Conservation (phyloP, 306 rosid species). For the Dalbergia cochinchinensis region DNA sequence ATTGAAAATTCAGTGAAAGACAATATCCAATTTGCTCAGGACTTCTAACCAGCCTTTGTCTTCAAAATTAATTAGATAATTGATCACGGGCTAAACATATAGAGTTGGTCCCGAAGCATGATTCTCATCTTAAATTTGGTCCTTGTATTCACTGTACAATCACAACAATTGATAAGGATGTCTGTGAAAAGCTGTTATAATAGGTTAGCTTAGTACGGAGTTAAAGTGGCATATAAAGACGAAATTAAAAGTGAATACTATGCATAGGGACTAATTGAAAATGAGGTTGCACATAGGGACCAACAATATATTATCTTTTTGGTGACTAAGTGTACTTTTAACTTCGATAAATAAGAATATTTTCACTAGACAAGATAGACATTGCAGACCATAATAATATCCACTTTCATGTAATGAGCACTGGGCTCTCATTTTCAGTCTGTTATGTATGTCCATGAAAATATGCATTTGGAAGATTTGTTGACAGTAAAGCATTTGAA, state of each 20-base stretch:
- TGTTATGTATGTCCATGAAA: slow-evolving; percentile 25
- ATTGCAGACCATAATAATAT: slow-evolving; percentile 14
- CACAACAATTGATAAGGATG: no score
- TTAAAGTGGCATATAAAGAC: no score
- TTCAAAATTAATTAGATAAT: slow-evolving; percentile 18
- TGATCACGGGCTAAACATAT: background rate
- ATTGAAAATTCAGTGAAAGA: slow-evolving; percentile 3
- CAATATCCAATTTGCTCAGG: slow-evolving; percentile 29
- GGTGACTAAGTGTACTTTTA: no score
- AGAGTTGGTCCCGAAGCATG: no score
- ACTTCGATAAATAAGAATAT: background rate
- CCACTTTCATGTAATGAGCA: slow-evolving; percentile 33
- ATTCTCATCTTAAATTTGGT: no score
- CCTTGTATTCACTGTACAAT: no score
- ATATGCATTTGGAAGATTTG: slow-evolving; percentile 40
- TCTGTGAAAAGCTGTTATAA: no score
- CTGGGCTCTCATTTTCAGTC: slow-evolving; percentile 21
- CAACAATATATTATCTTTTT: no score
- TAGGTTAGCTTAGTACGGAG: no score
- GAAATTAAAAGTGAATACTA: no score
- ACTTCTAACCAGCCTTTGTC: background rate
- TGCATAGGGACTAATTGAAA: no score
- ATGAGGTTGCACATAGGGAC: no score
- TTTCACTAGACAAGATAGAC: slow-evolving; percentile 23
- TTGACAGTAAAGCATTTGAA: slow-evolving; percentile 33